Percentiles rank a stretch among this genome's conserved stretches.
These are phyloP conservation scores for Atkinsonella hypoxylon DNA, from an alignment of 2,329 filamentous ascomycete species.

Conservation along the genomic window DNA sequence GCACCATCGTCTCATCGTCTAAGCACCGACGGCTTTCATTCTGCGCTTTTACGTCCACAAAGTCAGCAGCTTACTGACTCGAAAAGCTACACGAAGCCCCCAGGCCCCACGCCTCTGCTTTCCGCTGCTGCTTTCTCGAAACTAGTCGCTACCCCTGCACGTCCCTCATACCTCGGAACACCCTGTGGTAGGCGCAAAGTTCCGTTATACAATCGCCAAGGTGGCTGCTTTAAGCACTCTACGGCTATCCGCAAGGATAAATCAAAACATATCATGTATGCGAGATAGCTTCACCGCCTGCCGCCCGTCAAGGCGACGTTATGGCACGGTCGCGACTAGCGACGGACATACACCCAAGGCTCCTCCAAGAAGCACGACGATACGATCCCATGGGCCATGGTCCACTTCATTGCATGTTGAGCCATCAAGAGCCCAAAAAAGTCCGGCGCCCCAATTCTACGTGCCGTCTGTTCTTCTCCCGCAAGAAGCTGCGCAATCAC, in stretches of 20 bases:
- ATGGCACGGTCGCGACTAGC: conserved; percentile 17
- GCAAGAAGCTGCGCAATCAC: conserved; percentile 19
- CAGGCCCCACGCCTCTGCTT: too few relatives aligned
- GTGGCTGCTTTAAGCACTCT: conserved; percentile 26
- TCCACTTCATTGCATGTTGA: conserved; percentile 10
- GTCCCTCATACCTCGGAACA: background rate
- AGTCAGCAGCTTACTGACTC: background rate
- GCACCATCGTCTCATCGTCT: background rate
- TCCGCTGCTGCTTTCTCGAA: background rate
- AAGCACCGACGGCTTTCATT: too few relatives aligned
- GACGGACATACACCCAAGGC: conserved; percentile 12
- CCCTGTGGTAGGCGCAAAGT: background rate
- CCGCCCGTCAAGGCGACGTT: conserved; percentile 25
- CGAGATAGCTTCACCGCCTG: conserved; percentile 25
- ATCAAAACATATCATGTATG: conserved; percentile 26
- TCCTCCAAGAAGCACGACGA: conserved; percentile 11
- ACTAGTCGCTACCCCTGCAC: background rate
- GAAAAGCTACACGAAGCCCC: background rate
- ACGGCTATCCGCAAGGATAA: conserved; percentile 33
- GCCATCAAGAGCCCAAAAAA: conserved; percentile 1
- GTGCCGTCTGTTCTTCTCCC: conserved; percentile 26
- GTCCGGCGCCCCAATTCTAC: conserved; percentile 15
- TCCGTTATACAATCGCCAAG: conserved; percentile 14
- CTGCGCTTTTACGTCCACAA: background rate
- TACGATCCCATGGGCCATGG: conserved; percentile 13